Evolutionary conservation across 176 grass and related monocot genomes (phyloP).

Genomic region (Phyllostachys edulis): DNA sequence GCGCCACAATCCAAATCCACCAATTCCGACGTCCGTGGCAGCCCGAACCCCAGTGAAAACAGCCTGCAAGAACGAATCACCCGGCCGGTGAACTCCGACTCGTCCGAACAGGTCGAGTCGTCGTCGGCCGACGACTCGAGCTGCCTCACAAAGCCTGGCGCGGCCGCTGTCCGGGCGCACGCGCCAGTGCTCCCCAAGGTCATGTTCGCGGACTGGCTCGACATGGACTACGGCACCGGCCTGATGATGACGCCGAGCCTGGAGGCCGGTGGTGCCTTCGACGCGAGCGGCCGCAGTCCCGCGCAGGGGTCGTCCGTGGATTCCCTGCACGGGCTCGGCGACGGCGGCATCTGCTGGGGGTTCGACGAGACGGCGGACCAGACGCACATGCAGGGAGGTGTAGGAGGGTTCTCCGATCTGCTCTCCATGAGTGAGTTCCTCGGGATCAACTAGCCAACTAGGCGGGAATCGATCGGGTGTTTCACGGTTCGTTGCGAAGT

Average conservation of each 20-base stretch:
- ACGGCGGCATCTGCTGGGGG: conserved; percentile 53
- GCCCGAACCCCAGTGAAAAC: conserved; percentile 20
- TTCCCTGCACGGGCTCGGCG: conserved; percentile 44
- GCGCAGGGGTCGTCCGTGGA: conserved; percentile 32
- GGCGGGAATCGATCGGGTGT: background rate
- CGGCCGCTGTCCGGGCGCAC: conserved; percentile 27
- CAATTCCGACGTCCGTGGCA: conserved; percentile 25
- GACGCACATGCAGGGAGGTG: conserved; percentile 39
- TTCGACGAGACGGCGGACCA: conserved; percentile 39
- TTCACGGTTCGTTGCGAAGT: background rate
- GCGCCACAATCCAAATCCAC: conserved; percentile 28
- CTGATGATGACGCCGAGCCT: conserved; percentile 32
- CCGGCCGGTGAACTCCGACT: conserved; percentile 44
- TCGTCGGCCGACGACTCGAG: conserved; percentile 51
- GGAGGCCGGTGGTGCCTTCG: conserved; percentile 22
- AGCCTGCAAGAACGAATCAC: conserved; percentile 11
- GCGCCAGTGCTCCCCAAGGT: conserved; percentile 65
- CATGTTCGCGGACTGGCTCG: conserved; percentile 88
- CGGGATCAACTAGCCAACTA: conserved; percentile 66
- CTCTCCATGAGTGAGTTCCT: conserved; percentile 49
- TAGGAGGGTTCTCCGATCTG: conserved; percentile 41
- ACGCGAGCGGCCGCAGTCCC: conserved; percentile 26
- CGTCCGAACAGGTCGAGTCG: conserved; percentile 41
- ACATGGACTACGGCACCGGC: conserved; percentile 51
- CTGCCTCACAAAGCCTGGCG: conserved; percentile 32